phyloP scores from a whole-genome alignment of 2,329 filamentous ascomycete genomes.

The Aspergillus sp. region DNA sequence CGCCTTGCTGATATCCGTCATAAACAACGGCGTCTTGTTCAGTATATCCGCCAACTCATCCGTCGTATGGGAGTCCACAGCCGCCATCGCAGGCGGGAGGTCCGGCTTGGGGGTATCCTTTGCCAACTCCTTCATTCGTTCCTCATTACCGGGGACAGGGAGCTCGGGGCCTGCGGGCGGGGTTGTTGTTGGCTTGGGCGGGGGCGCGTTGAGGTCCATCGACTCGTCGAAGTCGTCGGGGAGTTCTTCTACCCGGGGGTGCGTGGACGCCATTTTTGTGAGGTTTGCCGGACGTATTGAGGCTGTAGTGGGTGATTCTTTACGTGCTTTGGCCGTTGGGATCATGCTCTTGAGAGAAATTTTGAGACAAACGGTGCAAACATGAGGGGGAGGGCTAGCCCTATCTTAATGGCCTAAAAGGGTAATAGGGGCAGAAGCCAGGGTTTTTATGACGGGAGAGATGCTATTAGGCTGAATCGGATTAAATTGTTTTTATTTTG shows the following conservation, averaged over 20 bases:
- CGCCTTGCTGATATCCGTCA: slow-evolving; percentile 77
- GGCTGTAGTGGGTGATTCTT: neutral
- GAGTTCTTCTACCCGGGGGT: slow-evolving; percentile 51
- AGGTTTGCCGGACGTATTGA: neutral
- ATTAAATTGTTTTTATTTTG: neutral
- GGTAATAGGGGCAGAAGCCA: neutral
- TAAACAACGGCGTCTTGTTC: slow-evolving; percentile 82
- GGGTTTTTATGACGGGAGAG: neutral
- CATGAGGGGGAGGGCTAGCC: slow-evolving; percentile 23
- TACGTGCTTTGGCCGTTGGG: neutral
- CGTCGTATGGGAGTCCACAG: slow-evolving; percentile 54
- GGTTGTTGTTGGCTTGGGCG: slow-evolving; percentile 13
- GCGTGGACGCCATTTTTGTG: slow-evolving; percentile 52
- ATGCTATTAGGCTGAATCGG: no score
- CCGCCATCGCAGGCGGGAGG: slow-evolving; percentile 60
- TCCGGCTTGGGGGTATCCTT: slow-evolving; percentile 38
- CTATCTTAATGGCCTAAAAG: neutral
- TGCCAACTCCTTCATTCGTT: slow-evolving; percentile 30
- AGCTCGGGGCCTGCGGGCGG: slow-evolving; percentile 25
- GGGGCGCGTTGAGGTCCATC: slow-evolving; percentile 41
- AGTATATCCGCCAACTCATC: slow-evolving; percentile 64
- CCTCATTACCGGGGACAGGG: slow-evolving; percentile 42
- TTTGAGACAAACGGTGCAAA: slow-evolving; percentile 31
- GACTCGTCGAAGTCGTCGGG: slow-evolving; percentile 52
- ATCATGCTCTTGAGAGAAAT: neutral